Evolutionary conservation across 2,329 filamentous ascomycete genomes (phyloP), one percentile per base, ranked within the genome.

Genomic region (Cladosporium sp.): DNA sequence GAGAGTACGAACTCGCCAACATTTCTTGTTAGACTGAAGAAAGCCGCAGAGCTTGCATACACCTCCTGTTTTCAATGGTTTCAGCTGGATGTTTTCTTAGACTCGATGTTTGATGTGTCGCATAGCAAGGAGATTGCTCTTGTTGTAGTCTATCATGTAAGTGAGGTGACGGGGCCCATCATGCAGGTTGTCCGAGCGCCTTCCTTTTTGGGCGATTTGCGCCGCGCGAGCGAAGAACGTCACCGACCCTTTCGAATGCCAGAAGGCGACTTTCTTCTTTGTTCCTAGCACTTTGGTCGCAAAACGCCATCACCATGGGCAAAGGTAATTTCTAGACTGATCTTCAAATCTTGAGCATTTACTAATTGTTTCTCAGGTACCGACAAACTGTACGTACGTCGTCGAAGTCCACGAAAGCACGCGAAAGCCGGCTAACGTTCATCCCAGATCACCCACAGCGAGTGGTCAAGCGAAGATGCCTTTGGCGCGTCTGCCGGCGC

Each of bases 381-480:
- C 32, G 68, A 70, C 58, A 70, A 70, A 61, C 59, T 70, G 64
- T 70, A 70, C 66, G 67, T 69, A 65, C 51, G 67, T 68, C 55
- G 59, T 37, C 53, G 16, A 18, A 18, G 16, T 49, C 43, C 53
- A 45, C 53, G 28, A 34, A 16, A 35, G 16, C 43, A 35, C 10
- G 38, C 40, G 19, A 7, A 28, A 37, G n/a, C n/a, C n/a, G 28
- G 42, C 45, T 46, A 45, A 56, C 58, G 34, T 46, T 32, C 13
- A 9, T 11, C 53, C 46, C 60, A 84, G 79, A 98, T 98, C 66
- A 98, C 93, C 52, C 95, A 98, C 74, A 95, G 89, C 38, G 93
- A 98, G 77, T 98, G 93, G 93, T 85, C 89, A 7, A 95, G 90
- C 5, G 83, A 86, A 44, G 91, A 96, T 70, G 84, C 89, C 54